Evolutionary conservation across 345 rosid genomes (phyloP).

Genomic region (Salix dunnii): DNA sequence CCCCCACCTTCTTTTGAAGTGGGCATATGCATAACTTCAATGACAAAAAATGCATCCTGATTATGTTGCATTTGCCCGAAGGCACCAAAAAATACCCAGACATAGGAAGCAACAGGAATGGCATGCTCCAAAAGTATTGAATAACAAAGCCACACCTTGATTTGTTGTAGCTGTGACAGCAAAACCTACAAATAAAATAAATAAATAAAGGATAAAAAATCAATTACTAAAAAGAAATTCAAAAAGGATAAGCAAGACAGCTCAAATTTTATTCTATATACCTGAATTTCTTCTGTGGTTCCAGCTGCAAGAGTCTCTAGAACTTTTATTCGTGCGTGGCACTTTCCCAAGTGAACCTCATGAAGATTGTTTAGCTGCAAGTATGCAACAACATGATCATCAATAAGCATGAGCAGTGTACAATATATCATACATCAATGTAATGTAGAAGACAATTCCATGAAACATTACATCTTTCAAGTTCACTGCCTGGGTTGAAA

Average conservation of each 20-base stretch:
- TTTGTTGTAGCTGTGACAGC: slow-evolving; percentile 21
- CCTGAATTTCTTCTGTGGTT: slow-evolving; percentile 73
- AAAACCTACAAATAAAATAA: slow-evolving; percentile 18
- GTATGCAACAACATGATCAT: slow-evolving; percentile 20
- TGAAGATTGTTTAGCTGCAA: slow-evolving; percentile 73
- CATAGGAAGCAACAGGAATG: neutral
- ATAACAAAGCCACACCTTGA: slow-evolving; percentile 18
- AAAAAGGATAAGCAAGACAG: slow-evolving; percentile 17
- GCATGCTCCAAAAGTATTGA: neutral
- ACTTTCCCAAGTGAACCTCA: slow-evolving; percentile 68
- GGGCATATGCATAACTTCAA: neutral
- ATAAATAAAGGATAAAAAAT: slow-evolving; percentile 8
- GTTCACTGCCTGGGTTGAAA: slow-evolving; percentile 66
- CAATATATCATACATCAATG: slow-evolving; percentile 4
- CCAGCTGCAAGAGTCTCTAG: slow-evolving; percentile 80
- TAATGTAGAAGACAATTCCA: slow-evolving; percentile 12
- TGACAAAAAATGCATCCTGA: neutral
- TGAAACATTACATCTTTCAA: slow-evolving; percentile 57
- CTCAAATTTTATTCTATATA: slow-evolving; percentile 19
- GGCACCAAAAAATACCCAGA: neutral
- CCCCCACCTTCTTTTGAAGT: neutral
- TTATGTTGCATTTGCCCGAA: neutral
- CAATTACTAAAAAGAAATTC: slow-evolving; percentile 9
- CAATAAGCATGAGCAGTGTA: slow-evolving; percentile 14
- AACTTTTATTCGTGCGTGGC: slow-evolving; percentile 61